Evolutionary conservation across 768 basidiomycete genomes (phyloP), one percentile per base, ranked within the genome.

Genomic region (Kwoniella dendrophila): DNA sequence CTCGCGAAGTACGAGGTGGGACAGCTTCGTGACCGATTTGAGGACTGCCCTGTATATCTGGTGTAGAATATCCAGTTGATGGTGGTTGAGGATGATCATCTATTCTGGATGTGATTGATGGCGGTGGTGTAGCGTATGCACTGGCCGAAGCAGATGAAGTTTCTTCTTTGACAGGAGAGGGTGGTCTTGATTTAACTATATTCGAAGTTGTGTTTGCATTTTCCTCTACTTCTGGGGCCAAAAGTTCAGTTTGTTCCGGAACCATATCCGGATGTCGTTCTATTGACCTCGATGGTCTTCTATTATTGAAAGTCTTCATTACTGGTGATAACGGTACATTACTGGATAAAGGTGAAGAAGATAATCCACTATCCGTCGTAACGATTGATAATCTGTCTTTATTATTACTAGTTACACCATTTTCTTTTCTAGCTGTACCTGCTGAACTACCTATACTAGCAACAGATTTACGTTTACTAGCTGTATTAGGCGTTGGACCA

Each of bases 221-320:
- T n/a, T n/a, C n/a, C n/a, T n/a, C n/a, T 27, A 53, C 43, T 8
- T 41, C 61, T n/a, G 12, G n/a, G 4, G 56, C 12, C 34, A 59
- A 24, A 24, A 50, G 33, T 47, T 74, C 73, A 18, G 66, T 70
- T 16, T 70, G 53, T 32, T 74, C 73, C 0, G 64, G 63, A 1
- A 74, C 70, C 20, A 69, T 62, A 47, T 71, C 70, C 10, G 73
- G 73, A 51, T 51, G 32, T 34, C 60, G 70, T 30, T 71, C 66
- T 4, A 69, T 64, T 2, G 69, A 66, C 44, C 71, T 33, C n/a
- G 58, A 64, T 6, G 71, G 71, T 56, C 70, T 41, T 32, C 71
- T 51, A 16, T 65, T 59, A 10, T 56, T 41, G 3, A 67, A 40
- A 33, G 45, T 27, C 30, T 64, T 41, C 48, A 48, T 36, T 29